Conservation (phyloP, 139 green algal species). For the Pedinophyceae sp. region DNA sequence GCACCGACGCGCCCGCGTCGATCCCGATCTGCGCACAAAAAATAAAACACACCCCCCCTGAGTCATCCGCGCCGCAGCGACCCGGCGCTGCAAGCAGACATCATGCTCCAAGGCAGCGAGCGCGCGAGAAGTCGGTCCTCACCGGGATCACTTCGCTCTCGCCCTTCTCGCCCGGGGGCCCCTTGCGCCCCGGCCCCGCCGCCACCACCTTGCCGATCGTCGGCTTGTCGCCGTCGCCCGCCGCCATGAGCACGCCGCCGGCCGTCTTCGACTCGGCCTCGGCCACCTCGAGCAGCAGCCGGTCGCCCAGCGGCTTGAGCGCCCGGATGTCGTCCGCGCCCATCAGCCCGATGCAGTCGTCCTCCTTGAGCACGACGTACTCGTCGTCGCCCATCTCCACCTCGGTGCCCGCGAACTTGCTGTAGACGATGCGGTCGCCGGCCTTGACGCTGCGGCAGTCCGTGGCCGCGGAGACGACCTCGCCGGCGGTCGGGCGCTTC, state of each 20-base stretch:
- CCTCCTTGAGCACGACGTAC: constrained; percentile 81
- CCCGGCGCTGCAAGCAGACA: too few species aligned
- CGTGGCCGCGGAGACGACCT: constrained; percentile 25
- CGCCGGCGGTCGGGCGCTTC: constrained; percentile 62
- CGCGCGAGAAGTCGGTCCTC: constrained; percentile 32
- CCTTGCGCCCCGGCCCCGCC: too few species aligned
- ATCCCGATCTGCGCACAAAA: too few species aligned
- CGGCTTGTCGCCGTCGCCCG: constrained; percentile 63
- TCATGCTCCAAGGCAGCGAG: too few species aligned
- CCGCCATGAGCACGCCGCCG: constrained; percentile 73
- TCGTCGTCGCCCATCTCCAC: constrained; percentile 50
- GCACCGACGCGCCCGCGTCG: constrained; percentile 49
- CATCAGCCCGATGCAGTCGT: constrained; percentile 34
- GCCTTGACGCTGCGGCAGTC: constrained; percentile 25
- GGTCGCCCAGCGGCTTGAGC: constrained; percentile 38
- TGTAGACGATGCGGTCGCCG: constrained; percentile 85
- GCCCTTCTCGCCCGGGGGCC: constrained; percentile 42
- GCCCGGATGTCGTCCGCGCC: constrained; percentile 27
- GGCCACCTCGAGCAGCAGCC: constrained; percentile 44
- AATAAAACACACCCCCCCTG: too few species aligned
- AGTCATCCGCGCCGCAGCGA: too few species aligned
- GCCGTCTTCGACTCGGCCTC: constrained; percentile 52
- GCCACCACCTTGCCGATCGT: constrained; percentile 74
- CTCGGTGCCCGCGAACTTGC: constrained; percentile 88
- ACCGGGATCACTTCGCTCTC: constrained; percentile 25